Evolutionary conservation across 371 early-diverging fungal genomes (phyloP).

Genomic region (Catenaria anguillulae): DNA sequence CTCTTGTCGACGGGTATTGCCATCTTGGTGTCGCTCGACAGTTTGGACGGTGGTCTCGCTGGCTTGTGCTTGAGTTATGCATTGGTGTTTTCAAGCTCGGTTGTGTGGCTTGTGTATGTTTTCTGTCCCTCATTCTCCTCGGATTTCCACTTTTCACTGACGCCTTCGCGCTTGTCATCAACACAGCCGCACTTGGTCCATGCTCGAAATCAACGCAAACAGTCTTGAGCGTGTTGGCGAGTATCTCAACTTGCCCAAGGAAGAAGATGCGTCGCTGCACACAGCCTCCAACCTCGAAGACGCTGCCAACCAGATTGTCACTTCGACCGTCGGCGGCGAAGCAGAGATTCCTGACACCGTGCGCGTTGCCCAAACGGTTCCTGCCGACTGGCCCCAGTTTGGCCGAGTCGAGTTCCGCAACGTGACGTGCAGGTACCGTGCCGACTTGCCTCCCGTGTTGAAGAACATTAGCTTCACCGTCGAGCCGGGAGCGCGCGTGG

Average conservation of each 20-base stretch:
- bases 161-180: too few species aligned
- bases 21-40: constrained; percentile 27
- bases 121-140: too few species aligned
- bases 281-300: constrained; percentile 44
- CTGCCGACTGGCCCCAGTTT: constrained; percentile 21
- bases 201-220: constrained; percentile 73
- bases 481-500: constrained; percentile 59
- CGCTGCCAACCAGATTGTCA: constrained; percentile 58
- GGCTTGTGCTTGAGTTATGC: constrained; percentile 63
- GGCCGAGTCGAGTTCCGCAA: constrained; percentile 19
- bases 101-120: constrained; percentile 72
- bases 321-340: constrained; percentile 14
- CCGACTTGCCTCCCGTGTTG: constrained; percentile 13
- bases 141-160: too few species aligned
- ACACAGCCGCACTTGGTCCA: constrained; percentile 59
- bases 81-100: constrained; percentile 11
- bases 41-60: constrained; percentile 54
- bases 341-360: constrained; percentile 18
- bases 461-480: constrained; percentile 49
- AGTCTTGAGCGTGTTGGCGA: constrained; percentile 68
- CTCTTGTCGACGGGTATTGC: constrained; percentile 56
- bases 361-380: constrained; percentile 2
- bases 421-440: background rate
- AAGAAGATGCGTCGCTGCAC: constrained; percentile 19
- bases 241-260: constrained; percentile 52